Evolutionary conservation across 768 basidiomycete species (phyloP), one percentile per base, ranked within the genome.

Genomic region (Agaricus subrufescens): DNA sequence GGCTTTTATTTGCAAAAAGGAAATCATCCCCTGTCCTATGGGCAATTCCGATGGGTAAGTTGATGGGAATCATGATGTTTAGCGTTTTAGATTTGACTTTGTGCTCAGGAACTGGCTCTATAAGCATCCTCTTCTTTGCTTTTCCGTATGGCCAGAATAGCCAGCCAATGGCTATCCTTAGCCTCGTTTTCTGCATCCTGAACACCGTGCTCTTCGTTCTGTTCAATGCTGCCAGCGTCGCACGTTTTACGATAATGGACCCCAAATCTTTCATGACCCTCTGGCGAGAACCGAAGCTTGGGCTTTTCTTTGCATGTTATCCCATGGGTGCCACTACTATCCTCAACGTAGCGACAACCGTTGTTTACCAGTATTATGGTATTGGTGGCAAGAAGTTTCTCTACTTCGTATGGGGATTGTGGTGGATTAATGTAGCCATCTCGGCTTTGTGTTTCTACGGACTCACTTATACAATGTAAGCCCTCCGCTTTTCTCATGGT

Each of bases 401-500:
- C 2, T 82, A 79, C 55, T 63, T 73, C 26, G 63, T 87, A 38
- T 87, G 87, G 82, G 79, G 67, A 2, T 62, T 86, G 42, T 91
- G 88, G 87, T 89, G 86, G 88, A 44, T 83, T 40, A 84, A 87
- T 60, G 69, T 82, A 1, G 69, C 69, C 0, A 52, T 88, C 11
- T 84, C 87, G 0, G 61, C 82, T 12, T 12, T 81, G 14, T 84
- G 84, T 61, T 82, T 78, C 54, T 84, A 86, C 71, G 78, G 81
- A 7, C 71, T 84, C 38, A 65, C 89, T 1, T 83, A 90, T 60
- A 65, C 80, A 50, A 90, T 91, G 89, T 89, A 57, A 52, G 84
- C 73, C 15, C 26, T 1, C 39, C 26, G n/a, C 9, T n/a, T 15
- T 45, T 37, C 31, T 34, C 30, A n/a, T 11, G 30, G 31, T 30